These are phyloP conservation scores for Chionographis japonica DNA, from an alignment of 106 monocot genomes.

Conservation along the genomic window DNA sequence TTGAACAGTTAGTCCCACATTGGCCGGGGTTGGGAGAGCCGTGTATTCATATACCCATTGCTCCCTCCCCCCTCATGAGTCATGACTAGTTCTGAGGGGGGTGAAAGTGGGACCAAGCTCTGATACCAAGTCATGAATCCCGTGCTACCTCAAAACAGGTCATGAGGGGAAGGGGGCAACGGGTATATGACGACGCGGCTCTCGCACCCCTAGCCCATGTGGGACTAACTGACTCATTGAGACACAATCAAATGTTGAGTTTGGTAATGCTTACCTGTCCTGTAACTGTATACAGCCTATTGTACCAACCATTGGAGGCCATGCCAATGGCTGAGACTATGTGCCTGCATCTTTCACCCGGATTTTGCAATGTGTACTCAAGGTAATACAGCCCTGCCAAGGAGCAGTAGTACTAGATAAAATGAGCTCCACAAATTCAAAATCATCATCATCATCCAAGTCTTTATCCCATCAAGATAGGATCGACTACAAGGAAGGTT, in stretches of 20 bases:
- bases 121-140: background rate
- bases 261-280: constrained; percentile 49
- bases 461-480: too few species aligned
- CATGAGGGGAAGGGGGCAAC: background rate
- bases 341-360: constrained; percentile 70
- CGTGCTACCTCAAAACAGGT: background rate
- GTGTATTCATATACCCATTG: too few species aligned
- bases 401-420: background rate
- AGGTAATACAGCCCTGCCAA: constrained; percentile 79
- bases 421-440: too few species aligned
- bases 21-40: background rate
- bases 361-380: constrained; percentile 92
- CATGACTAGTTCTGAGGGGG: too few species aligned
- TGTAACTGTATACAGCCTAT: constrained; percentile 88
- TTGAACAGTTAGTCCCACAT: background rate
- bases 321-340: constrained; percentile 76
- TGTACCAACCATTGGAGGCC: constrained; percentile 88
- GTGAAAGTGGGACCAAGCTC: background rate
- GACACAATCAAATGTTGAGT: background rate
- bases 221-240: too few species aligned
- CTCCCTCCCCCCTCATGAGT: too few species aligned
- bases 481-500: too few species aligned
- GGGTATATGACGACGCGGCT: background rate
- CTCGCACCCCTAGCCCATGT: too few species aligned
- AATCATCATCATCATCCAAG: too few species aligned